A percentile compares a stretch with the other conserved stretches of the same genome.
Conservation (phyloP, 2,329 filamentous ascomycete genomes). For the Thermochaetoides dissita region DNA sequence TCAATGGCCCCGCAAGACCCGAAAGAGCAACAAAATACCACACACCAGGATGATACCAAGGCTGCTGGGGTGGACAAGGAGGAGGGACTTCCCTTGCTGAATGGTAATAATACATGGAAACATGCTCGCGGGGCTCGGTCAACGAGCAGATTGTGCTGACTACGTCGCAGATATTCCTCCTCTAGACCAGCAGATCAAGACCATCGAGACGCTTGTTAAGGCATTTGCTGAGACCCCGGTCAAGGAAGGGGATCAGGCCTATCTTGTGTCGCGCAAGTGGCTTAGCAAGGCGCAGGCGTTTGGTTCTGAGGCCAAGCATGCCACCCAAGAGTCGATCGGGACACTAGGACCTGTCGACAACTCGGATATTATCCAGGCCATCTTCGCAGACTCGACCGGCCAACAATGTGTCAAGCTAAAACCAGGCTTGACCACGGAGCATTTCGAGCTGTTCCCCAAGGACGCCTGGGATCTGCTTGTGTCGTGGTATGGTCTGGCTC, state of each 20-base stretch:
- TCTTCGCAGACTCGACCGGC: slow-evolving; percentile 34
- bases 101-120: slow-evolving; percentile 7
- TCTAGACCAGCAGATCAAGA: slow-evolving; percentile 50
- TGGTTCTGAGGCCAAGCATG: slow-evolving; percentile 41
- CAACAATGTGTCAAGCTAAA: slow-evolving; percentile 59
- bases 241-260: slow-evolving; percentile 62
- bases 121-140: not conserved
- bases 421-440: slow-evolving; percentile 50
- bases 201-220: slow-evolving; percentile 49
- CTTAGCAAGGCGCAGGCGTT: slow-evolving; percentile 57
- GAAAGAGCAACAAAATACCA: slow-evolving; percentile 3
- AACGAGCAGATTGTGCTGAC: slow-evolving; percentile 2
- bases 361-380: slow-evolving; percentile 58
- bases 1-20: slow-evolving; percentile 4
- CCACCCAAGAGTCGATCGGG: slow-evolving; percentile 45
- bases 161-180: slow-evolving; percentile 21
- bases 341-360: slow-evolving; percentile 74
- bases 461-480: slow-evolving; percentile 71
- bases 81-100: slow-evolving; percentile 13
- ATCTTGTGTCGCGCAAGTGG: slow-evolving; percentile 69
- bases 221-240: slow-evolving; percentile 37
- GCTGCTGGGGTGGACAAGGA: slow-evolving; percentile 1
- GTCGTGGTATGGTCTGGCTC: slow-evolving; percentile 66
- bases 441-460: slow-evolving; percentile 64
- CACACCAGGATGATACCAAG: not conserved